phyloP scores from a whole-genome alignment of 257 asterid species.

The Pogostemon cablin region DNA sequence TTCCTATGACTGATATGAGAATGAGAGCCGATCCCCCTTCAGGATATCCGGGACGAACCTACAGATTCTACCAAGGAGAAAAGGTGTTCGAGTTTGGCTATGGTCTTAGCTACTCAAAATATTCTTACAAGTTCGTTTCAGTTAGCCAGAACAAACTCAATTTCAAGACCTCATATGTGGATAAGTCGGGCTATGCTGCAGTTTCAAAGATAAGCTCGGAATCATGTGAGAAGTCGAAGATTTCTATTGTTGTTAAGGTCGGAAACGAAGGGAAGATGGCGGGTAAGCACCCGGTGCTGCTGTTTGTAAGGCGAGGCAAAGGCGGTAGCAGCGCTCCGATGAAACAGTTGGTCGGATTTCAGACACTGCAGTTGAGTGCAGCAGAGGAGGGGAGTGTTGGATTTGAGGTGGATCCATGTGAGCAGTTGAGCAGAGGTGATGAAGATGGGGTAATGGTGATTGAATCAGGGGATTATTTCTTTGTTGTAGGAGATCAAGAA shows the following conservation, averaged over 20 bases:
- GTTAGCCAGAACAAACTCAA: conserved; percentile 43
- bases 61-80: conserved; percentile 62
- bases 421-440: conserved; percentile 50
- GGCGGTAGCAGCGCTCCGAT: conserved; percentile 36
- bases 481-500: conserved; percentile 55
- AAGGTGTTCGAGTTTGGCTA: conserved; percentile 68
- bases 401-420: conserved; percentile 52
- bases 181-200: background rate
- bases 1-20: conserved; percentile 81
- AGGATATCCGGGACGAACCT: conserved; percentile 83
- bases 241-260: conserved; percentile 37
- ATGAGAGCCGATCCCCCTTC: conserved; percentile 59
- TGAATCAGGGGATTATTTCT: conserved; percentile 45
- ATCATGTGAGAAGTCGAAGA: conserved; percentile 32
- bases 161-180: conserved; percentile 29
- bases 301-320: conserved; percentile 41
- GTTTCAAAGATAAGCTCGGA: conserved; percentile 5
- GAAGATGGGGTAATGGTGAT: conserved; percentile 56
- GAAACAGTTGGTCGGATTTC: conserved; percentile 60
- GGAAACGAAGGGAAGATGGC: conserved; percentile 51
- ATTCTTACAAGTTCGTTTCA: conserved; percentile 50
- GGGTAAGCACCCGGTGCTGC: conserved; percentile 63
- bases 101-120: conserved; percentile 77
- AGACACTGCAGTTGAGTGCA: conserved; percentile 43
- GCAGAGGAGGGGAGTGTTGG: conserved; percentile 40